Conservation (phyloP, 1,284 basidiomycete genomes). For the Moniliophthora roreri region DNA sequence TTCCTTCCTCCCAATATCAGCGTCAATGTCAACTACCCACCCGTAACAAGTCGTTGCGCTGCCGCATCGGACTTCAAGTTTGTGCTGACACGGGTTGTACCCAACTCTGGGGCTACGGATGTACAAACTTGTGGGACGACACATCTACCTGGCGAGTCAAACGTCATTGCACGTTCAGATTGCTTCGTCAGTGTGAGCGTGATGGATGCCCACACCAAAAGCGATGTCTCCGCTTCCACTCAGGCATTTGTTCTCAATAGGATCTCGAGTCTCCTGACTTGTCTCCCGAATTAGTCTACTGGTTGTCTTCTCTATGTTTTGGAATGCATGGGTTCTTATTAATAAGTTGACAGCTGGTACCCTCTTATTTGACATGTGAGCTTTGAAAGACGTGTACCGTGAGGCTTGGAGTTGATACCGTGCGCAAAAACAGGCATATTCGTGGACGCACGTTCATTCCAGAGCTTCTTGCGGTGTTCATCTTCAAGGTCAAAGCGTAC, state of each 20-base stretch:
- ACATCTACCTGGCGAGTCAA: conserved; percentile 40
- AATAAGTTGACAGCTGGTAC: too few species aligned
- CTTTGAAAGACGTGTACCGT: too few species aligned
- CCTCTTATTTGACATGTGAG: background rate
- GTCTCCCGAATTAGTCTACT: conserved; percentile 13
- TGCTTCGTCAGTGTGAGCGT: conserved; percentile 50
- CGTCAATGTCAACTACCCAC: conserved; percentile 53
- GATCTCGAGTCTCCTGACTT: conserved; percentile 31
- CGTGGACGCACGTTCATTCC: too few species aligned
- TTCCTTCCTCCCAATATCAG: conserved; percentile 40
- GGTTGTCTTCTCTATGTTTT: background rate
- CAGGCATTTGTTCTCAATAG: conserved; percentile 39
- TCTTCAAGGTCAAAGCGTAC: too few species aligned
- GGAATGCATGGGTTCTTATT: background rate
- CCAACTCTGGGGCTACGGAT: conserved; percentile 31
- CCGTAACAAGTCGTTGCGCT: conserved; percentile 35
- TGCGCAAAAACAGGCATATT: too few species aligned
- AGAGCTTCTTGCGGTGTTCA: too few species aligned
- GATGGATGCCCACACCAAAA: conserved; percentile 41
- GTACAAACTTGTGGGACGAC: conserved; percentile 41
- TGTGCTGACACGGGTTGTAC: conserved; percentile 41
- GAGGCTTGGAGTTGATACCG: too few species aligned
- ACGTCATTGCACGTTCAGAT: conserved; percentile 32
- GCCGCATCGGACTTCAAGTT: conserved; percentile 38
- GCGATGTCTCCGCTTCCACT: conserved; percentile 38